These are phyloP conservation scores for Trichoderma gracile DNA, from an alignment of 2,329 filamentous ascomycete species.

Conservation along the genomic window DNA sequence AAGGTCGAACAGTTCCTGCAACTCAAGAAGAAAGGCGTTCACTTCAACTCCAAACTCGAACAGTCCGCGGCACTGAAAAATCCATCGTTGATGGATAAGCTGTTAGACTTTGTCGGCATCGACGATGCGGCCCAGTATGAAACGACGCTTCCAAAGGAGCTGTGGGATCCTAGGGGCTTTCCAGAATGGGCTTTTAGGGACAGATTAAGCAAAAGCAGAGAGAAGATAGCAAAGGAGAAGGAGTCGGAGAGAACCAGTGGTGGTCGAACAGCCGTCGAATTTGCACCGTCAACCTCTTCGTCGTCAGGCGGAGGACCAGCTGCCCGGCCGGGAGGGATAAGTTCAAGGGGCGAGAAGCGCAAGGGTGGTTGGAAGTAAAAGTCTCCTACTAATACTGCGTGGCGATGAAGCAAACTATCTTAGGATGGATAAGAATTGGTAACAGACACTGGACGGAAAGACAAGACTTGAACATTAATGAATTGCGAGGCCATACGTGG, in stretches of 20 bases:
- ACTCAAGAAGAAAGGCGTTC: constrained; percentile 73
- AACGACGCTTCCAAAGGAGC: constrained; percentile 56
- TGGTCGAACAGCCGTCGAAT: constrained; percentile 48
- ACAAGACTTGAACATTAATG: constrained; percentile 26
- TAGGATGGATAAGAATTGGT: not conserved
- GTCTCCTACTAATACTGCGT: not conserved
- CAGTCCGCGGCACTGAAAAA: constrained; percentile 68
- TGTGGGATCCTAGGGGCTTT: constrained; percentile 61
- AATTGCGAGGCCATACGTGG: constrained; percentile 24
- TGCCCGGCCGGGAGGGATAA: constrained; percentile 27
- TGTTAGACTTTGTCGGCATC: constrained; percentile 65
- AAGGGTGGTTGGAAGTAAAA: constrained; percentile 40
- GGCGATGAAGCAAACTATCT: not conserved
- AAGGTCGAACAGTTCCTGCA: constrained; percentile 74
- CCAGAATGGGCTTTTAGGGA: constrained; percentile 57
- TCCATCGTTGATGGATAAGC: constrained; percentile 69
- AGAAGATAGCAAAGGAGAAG: constrained; percentile 47
- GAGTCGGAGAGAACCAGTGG: constrained; percentile 48
- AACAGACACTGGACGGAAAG: not conserved
- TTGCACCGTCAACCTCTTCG: constrained; percentile 44
- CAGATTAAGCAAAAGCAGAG: constrained; percentile 51
- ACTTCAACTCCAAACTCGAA: constrained; percentile 76
- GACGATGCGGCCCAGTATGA: constrained; percentile 60
- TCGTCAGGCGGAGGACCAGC: constrained; percentile 29
- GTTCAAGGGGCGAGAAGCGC: constrained; percentile 37